These are phyloP conservation scores for Colletotrichum sp. DNA, from an alignment of 2,329 filamentous ascomycete species.

Conservation along the genomic window DNA sequence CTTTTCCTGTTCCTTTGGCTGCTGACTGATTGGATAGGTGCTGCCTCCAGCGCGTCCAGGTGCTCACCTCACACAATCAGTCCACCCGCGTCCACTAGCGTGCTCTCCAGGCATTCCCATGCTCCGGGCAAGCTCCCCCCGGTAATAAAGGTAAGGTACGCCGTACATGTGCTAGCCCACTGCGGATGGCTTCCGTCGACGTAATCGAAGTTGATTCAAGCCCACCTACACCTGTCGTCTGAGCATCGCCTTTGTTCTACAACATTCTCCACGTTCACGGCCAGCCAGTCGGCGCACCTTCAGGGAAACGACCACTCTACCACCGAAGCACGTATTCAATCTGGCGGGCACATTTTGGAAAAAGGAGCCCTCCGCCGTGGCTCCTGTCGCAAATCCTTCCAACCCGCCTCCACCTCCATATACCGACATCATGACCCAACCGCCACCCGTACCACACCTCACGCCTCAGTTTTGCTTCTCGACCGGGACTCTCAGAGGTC, in stretches of 20 bases:
- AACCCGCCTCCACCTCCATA: conserved; percentile 30
- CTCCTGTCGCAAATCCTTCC: conserved; percentile 40
- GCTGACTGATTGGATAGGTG: background rate
- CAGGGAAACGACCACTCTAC: background rate
- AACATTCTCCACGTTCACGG: background rate
- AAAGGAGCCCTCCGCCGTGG: conserved; percentile 39
- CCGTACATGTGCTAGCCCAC: background rate
- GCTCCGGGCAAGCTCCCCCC: background rate
- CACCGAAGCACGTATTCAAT: conserved; percentile 28
- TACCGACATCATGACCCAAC: conserved; percentile 50
- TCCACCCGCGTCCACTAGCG: background rate
- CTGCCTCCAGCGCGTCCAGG: background rate
- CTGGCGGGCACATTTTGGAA: conserved; percentile 59
- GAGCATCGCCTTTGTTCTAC: background rate
- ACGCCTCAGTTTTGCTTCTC: conserved; percentile 83
- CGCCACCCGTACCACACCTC: conserved; percentile 55
- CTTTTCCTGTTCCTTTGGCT: background rate
- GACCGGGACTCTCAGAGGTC: conserved; percentile 71
- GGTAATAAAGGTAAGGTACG: background rate
- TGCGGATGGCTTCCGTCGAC: background rate
- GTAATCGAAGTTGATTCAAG: background rate
- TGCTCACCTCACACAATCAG: background rate
- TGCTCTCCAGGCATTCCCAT: background rate
- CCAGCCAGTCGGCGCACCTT: background rate
- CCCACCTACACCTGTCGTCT: background rate